Evolutionary conservation across 768 basidiomycete genomes (phyloP), one percentile per base, ranked within the genome.

Genomic region (Coprinellus micaceus): DNA sequence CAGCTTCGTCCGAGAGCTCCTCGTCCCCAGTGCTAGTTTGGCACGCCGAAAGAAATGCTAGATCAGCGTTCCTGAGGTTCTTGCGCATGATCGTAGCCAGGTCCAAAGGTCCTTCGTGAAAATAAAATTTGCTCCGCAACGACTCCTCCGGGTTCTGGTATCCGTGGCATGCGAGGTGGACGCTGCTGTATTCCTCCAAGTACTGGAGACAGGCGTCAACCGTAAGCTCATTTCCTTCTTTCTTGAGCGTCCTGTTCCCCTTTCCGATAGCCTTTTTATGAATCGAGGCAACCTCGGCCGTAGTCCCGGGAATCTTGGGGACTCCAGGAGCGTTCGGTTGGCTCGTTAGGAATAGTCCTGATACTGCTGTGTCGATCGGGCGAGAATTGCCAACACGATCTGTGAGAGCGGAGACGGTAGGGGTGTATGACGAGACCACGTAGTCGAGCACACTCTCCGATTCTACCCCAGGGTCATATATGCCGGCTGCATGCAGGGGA

Each of bases 1-100:
- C 65, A 0, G 66, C 69, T 48, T 77, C 76, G 3, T 74, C 68
- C 0, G 69, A 53, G 4, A 72, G 55, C 25, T 52, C 58, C 28
- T 63, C 53, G 17, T 67, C 66, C 0, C 73, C 70, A 12, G 57
- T 62, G 1, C 71, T 67, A 2, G 73, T 77, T 43, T 77, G 65
- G 53, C 77, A 77, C 0, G 77, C 75, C 0, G 76, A 75, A 1
- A 78, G 61, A 58, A 74, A 70, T 0, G 74, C 77, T 25, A 76
- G 61, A 28, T 67, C 63, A 13, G 64, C 54, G 26, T 57, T 43
- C 40, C 19, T 9, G n/a, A 43, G 40, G 40, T 40, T 19, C 24
- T 53, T 25, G 25, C 52, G 19, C 9, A 64, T 61, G 9, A 64
- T 60, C 10, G 37, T 28, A 1, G 41, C 43, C 1, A 66, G 22